Conservation (phyloP, 108 stramenopile genomes). For the Phaeodactylum tricornutum region DNA sequence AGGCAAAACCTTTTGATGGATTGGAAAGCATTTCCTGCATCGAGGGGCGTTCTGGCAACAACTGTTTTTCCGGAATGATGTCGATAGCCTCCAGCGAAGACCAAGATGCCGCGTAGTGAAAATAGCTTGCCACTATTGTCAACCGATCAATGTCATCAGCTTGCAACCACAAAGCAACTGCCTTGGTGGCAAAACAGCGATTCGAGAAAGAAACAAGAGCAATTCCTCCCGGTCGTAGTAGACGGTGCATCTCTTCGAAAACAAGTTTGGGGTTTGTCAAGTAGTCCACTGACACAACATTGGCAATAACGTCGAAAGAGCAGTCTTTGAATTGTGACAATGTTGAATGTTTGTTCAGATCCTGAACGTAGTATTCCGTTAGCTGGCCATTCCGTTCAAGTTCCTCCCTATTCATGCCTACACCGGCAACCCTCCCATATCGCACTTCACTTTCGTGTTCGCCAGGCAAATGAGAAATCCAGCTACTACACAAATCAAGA, state of each 20-base stretch:
- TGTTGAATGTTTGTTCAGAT: constrained; percentile 46
- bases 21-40: no score
- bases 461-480: constrained; percentile 55
- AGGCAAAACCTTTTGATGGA: no score
- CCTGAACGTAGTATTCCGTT: constrained; percentile 40
- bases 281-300: constrained; percentile 70
- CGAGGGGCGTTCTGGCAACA: no score
- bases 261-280: constrained; percentile 54
- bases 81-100: no score
- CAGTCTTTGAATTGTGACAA: constrained; percentile 46
- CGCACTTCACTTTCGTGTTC: constrained; percentile 20
- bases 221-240: constrained; percentile 55
- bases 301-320: constrained; percentile 56
- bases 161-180: constrained; percentile 69
- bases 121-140: no score
- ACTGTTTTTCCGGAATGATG: no score
- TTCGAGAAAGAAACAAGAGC: constrained; percentile 58
- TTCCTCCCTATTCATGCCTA: constrained; percentile 71
- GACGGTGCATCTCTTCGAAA: constrained; percentile 59
- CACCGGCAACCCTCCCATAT: constrained; percentile 42
- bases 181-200: constrained; percentile 76
- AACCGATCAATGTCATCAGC: no score
- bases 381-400: constrained; percentile 48
- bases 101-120: no score
- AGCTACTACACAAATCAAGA: constrained; percentile 67